These are phyloP conservation scores for Axilococcus clingmanii DNA, from an alignment of 139 green algal species.

Conservation along the genomic window DNA sequence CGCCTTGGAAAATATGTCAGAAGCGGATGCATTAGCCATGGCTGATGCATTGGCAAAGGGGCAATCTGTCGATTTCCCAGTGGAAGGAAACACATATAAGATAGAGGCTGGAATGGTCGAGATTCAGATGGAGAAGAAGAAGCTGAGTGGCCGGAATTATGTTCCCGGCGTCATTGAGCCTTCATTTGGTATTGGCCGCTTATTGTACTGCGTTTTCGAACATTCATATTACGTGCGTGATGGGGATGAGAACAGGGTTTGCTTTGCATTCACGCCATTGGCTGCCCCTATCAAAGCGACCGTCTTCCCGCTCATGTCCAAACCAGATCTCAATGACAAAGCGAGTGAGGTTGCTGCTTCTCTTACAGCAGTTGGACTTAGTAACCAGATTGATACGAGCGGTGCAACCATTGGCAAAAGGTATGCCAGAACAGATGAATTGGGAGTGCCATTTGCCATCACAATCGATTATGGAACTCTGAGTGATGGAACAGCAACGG, in stretches of 20 bases:
- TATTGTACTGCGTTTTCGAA: slow-evolving; percentile 99
- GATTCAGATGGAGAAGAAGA: slow-evolving; percentile 62
- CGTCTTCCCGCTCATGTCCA: slow-evolving; percentile 80
- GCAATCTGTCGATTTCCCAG: slow-evolving; percentile 17
- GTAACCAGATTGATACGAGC: slow-evolving; percentile 88
- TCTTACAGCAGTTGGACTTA: slow-evolving; percentile 54
- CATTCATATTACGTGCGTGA: slow-evolving; percentile 87
- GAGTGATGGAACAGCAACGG: slow-evolving; percentile 71
- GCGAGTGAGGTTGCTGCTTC: slow-evolving; percentile 37
- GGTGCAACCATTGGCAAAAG: slow-evolving; percentile 81
- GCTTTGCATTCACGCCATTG: slow-evolving; percentile 79
- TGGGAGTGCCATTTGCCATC: slow-evolving; percentile 78
- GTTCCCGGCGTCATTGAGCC: slow-evolving; percentile 94
- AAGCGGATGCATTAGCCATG: slow-evolving; percentile 29
- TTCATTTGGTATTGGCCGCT: slow-evolving; percentile 96
- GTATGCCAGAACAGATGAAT: slow-evolving; percentile 37
- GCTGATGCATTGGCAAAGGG: slow-evolving; percentile 35
- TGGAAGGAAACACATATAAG: slow-evolving; percentile 15
- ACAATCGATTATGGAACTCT: slow-evolving; percentile 85
- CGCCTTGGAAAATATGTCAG: slow-evolving; percentile 46
- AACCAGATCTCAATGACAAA: slow-evolving; percentile 50
- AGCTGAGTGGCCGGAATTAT: slow-evolving; percentile 62
- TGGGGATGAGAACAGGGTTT: slow-evolving; percentile 48
- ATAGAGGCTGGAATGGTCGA: slow-evolving; percentile 52
- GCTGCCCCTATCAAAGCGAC: slow-evolving; percentile 95